A percentile compares a stretch with the other conserved stretches of the same genome.
Conservation (phyloP, 805 yeast species). For the Wickerhamiella australiensis region DNA sequence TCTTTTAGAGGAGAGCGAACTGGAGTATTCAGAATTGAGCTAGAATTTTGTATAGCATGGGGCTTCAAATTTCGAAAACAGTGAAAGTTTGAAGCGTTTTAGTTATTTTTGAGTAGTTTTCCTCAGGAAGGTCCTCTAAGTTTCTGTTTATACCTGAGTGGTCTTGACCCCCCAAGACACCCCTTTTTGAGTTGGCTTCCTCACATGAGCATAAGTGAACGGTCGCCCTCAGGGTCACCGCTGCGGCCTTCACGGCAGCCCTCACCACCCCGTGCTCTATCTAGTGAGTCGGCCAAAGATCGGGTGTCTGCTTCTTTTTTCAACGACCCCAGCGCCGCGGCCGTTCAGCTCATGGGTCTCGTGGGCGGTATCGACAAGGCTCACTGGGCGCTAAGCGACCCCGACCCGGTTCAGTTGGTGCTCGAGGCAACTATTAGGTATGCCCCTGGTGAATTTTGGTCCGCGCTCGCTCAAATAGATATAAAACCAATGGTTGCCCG, state of each 20-base stretch:
- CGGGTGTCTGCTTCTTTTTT: neutral
- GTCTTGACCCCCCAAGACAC: too few relatives aligned
- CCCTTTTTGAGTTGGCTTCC: neutral
- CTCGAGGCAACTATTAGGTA: conserved; percentile 9
- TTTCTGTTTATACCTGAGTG: too few relatives aligned
- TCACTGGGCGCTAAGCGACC: conserved; percentile 12
- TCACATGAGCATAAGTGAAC: conserved; percentile 3
- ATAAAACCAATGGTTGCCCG: conserved; percentile 14
- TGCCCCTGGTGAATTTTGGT: conserved; percentile 12
- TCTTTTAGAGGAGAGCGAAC: too few relatives aligned
- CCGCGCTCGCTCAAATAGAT: neutral
- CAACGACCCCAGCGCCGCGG: neutral
- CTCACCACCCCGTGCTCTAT: neutral
- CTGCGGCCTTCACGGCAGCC: too few relatives aligned
- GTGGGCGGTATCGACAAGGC: conserved; percentile 15
- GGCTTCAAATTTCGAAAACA: too few relatives aligned
- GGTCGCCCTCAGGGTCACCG: neutral
- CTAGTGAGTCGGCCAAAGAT: neutral
- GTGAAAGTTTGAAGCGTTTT: too few relatives aligned
- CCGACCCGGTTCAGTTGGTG: conserved; percentile 17
- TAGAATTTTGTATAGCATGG: too few relatives aligned
- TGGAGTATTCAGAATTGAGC: too few relatives aligned
- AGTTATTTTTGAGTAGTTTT: too few relatives aligned
- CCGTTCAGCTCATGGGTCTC: conserved; percentile 8
- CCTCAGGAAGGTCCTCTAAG: too few relatives aligned